Base-by-base conservation (phyloP, 176 grass and related monocot species). In the Poa annua region DNA sequence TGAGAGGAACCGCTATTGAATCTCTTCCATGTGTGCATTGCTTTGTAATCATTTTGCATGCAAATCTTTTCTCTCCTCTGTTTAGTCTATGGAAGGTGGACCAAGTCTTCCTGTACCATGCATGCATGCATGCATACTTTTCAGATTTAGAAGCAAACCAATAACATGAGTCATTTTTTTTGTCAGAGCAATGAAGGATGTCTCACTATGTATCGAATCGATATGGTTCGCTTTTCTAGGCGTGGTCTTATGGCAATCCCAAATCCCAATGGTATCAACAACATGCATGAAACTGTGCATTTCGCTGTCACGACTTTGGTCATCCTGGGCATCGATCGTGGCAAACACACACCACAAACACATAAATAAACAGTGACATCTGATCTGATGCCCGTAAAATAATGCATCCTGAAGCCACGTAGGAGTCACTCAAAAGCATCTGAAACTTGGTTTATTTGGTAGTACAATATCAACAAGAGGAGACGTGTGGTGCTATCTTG, bases 311-410 rank as follows among this genome's bases (percentile, higher is more conserved):
- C 3, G 21, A 73, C 67, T 84, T 79, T 88, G 56, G 6, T 39
- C 57, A 54, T 19, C 66, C 25, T 36, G 86, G 45, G 24, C 44
- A 21, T 79, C 56, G 39, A 45, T 45, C 44, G 44, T 88, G 75
- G 81, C 81, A 7, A 66, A 57, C 81, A 88, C 36, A 34, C 24
- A 51, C 65, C 54, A 75, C 5, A 52, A 32, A 25, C 1, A 39
- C 29, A 66, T 6, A 36, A 29, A 57, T 9, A 64, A 33, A 51
- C 73, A 73, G 52, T 1, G 73, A 62, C 65, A 63, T 29, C 74
- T 34, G 66, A 83, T 73, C 35, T 63, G 85, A 49, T n/a, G 50
- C 14, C 3, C 3, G 47, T 29, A 82, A 45, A 55, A 35, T 68
- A 56, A 25, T 59, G 22, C 54, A 34, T 26, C 42, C 13, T 68